Percentiles rank a stretch among this genome's conserved stretches.
These are phyloP conservation scores for Gaertneriomyces semiglobifer DNA, from an alignment of 192 early-diverging fungal genomes.

Conservation along the genomic window DNA sequence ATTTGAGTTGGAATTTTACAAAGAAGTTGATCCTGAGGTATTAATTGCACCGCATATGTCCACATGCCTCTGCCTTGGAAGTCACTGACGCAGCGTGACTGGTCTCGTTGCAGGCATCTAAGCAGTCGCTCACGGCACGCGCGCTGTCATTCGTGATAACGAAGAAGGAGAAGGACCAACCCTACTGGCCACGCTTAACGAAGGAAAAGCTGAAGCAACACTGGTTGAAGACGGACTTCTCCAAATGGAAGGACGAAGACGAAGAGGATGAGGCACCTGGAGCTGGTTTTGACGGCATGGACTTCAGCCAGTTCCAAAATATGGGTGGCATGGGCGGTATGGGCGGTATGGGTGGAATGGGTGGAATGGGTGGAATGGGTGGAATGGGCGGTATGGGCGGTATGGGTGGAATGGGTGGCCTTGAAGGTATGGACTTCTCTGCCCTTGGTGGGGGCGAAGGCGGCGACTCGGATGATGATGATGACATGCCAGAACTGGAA, in stretches of 20 bases:
- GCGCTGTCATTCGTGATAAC: constrained; percentile 64
- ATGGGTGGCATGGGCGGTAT: constrained; percentile 60
- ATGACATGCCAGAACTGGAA: too few relatives aligned
- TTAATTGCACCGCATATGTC: constrained; percentile 1
- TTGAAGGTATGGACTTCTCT: too few relatives aligned
- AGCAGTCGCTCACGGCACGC: constrained; percentile 63
- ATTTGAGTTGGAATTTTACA: constrained; percentile 70
- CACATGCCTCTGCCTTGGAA: neutral
- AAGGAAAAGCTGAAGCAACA: constrained; percentile 62
- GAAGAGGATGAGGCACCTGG: constrained; percentile 61
- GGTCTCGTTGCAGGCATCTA: constrained; percentile 50
- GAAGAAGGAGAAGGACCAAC: constrained; percentile 64
- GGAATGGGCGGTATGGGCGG: constrained; percentile 43
- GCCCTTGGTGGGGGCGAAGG: too few relatives aligned
- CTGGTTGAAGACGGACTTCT: constrained; percentile 89
- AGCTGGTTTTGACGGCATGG: constrained; percentile 54
- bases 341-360: constrained; percentile 55
- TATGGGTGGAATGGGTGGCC: constrained; percentile 41
- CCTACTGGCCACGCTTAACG: constrained; percentile 83
- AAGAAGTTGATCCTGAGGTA: constrained; percentile 71
- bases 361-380: constrained; percentile 52
- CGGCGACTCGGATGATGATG: too few relatives aligned
- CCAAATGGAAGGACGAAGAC: constrained; percentile 89
- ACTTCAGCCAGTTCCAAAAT: constrained; percentile 55
- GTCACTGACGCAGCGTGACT: neutral